Evolutionary conservation across 2,329 filamentous ascomycete species (phyloP).

Genomic region (Xylaria multiplex): DNA sequence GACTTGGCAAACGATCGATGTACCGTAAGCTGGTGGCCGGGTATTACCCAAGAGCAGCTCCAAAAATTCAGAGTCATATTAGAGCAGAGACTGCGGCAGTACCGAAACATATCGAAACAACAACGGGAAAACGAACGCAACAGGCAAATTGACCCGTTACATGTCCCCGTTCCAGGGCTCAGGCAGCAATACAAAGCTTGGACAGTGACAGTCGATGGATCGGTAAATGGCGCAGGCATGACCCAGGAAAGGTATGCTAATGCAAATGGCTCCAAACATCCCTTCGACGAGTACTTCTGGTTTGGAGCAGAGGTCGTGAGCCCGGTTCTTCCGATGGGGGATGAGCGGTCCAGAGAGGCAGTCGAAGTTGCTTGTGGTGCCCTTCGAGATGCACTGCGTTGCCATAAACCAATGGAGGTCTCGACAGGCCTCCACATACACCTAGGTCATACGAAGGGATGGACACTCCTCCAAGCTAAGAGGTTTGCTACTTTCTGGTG

Average conservation of each 20-base stretch:
- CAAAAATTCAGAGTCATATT: not conserved
- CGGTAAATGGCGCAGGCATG: constrained; percentile 38
- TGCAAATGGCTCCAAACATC: not conserved
- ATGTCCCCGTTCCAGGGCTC: constrained; percentile 30
- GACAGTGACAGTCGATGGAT: constrained; percentile 32
- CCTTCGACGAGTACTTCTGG: constrained; percentile 33
- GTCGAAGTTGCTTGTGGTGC: constrained; percentile 30
- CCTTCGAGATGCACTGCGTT: constrained; percentile 36
- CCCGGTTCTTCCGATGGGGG: constrained; percentile 30
- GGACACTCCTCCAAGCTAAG: constrained; percentile 40
- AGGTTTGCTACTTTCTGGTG: constrained; percentile 39
- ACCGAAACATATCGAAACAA: constrained; percentile 13
- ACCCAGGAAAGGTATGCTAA: constrained; percentile 22
- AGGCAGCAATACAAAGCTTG: constrained; percentile 32
- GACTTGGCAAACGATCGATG: not conserved
- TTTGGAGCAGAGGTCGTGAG: constrained; percentile 41
- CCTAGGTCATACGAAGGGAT: constrained; percentile 39
- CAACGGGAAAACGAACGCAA: constrained; percentile 27
- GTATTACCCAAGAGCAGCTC: not conserved
- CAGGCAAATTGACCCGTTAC: constrained; percentile 28
- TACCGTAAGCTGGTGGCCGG: not conserved
- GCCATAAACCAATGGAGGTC: constrained; percentile 40
- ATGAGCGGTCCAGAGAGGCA: constrained; percentile 8
- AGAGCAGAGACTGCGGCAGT: not conserved
- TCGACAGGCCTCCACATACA: constrained; percentile 41